These are phyloP conservation scores for Clarireedia hainanense DNA, from an alignment of 2,329 filamentous ascomycete genomes.

Conservation along the genomic window DNA sequence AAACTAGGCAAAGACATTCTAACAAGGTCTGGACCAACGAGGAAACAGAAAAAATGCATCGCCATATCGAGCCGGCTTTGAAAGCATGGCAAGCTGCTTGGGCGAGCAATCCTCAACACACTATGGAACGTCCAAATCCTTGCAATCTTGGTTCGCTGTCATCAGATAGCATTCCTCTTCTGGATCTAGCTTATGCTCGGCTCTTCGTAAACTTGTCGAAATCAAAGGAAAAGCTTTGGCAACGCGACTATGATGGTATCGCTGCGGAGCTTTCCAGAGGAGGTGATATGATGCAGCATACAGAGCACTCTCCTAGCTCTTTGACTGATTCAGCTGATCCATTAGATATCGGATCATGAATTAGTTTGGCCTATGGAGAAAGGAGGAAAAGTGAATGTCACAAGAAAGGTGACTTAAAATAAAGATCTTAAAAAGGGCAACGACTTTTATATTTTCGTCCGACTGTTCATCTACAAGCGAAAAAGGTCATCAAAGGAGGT, in stretches of 20 bases:
- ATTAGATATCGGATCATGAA: neutral
- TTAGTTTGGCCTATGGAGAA: too few species aligned
- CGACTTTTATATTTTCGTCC: too few species aligned
- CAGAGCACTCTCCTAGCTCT: conserved; percentile 49
- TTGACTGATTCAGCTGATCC: conserved; percentile 32
- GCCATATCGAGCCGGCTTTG: conserved; percentile 86
- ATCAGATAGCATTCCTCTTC: conserved; percentile 80
- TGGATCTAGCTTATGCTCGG: conserved; percentile 87
- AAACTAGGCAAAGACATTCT: conserved; percentile 83
- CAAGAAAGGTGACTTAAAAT: neutral
- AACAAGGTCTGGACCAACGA: conserved; percentile 84
- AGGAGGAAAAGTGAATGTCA: neutral
- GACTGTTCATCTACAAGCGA: too few species aligned
- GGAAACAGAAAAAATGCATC: conserved; percentile 93
- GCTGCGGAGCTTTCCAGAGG: conserved; percentile 77
- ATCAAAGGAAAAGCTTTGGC: conserved; percentile 90
- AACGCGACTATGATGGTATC: conserved; percentile 87
- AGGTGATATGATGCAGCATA: conserved; percentile 65
- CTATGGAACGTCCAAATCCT: conserved; percentile 75
- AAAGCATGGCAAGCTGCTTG: conserved; percentile 92
- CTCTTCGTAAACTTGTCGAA: conserved; percentile 89
- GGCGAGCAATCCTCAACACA: conserved; percentile 79
- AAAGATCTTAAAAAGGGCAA: too few species aligned
- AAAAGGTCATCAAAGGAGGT: too few species aligned
- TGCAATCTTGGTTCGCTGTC: conserved; percentile 76